A percentile compares a stretch with the other conserved stretches of the same genome.
These are phyloP conservation scores for Exophiala bonariae DNA, from an alignment of 2,329 filamentous ascomycete genomes.

Conservation along the genomic window DNA sequence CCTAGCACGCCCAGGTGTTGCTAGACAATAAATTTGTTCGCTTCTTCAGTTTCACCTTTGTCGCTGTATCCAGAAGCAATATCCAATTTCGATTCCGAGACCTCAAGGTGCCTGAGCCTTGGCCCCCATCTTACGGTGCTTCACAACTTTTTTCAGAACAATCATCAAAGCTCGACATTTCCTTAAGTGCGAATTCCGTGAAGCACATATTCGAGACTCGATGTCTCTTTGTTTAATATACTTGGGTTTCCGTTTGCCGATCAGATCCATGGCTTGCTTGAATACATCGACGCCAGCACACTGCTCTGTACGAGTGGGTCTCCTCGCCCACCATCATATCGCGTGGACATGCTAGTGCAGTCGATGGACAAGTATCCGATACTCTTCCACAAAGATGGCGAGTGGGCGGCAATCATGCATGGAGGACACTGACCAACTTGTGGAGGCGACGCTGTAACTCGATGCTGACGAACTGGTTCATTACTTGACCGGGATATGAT, in stretches of 20 bases:
- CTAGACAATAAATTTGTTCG: slow-evolving; percentile 41
- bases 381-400: no score
- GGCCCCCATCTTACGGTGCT: slow-evolving; percentile 28
- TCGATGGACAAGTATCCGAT: no score
- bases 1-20: slow-evolving; percentile 40
- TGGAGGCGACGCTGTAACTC: no score
- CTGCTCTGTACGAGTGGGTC: no score
- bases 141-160: slow-evolving; percentile 1
- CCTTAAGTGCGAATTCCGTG: slow-evolving; percentile 5
- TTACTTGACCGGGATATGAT: no score
- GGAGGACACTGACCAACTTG: no score
- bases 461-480: no score
- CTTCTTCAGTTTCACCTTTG: slow-evolving; percentile 37
- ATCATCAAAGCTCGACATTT: neutral
- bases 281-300: no score
- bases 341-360: no score
- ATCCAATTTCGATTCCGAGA: slow-evolving; percentile 52
- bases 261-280: slow-evolving; percentile 38
- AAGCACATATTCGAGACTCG: slow-evolving; percentile 7
- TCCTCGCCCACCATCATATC: no score
- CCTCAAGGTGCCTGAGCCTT: slow-evolving; percentile 45
- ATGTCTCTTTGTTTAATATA: slow-evolving; percentile 18
- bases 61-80: slow-evolving; percentile 12
- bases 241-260: slow-evolving; percentile 15
- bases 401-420: no score